These are phyloP conservation scores for Populus hybrid DNA, from an alignment of 441 rosid genomes.

Conservation along the genomic window DNA sequence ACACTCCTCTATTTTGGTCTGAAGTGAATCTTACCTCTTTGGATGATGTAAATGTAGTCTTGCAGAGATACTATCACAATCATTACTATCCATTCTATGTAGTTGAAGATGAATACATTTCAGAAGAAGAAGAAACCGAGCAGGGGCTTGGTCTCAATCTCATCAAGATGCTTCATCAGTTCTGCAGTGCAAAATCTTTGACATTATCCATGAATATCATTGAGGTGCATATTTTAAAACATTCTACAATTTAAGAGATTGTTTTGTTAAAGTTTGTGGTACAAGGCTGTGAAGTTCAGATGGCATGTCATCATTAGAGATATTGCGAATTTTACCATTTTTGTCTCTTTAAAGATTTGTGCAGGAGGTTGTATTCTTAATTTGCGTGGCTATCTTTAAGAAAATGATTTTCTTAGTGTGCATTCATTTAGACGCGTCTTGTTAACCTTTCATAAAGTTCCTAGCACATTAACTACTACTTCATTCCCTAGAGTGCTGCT, in stretches of 20 bases:
- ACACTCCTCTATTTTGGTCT: neutral
- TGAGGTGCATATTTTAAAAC: neutral
- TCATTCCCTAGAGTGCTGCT: too few relatives aligned
- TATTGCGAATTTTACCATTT: too few relatives aligned
- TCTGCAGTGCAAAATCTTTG: neutral
- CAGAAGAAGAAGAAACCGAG: neutral
- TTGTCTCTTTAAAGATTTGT: too few relatives aligned
- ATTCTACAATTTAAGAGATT: neutral
- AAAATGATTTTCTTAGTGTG: too few relatives aligned
- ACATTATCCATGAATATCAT: neutral
- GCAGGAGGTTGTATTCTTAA: too few relatives aligned
- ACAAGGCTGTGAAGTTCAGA: neutral
- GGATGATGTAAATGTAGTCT: neutral
- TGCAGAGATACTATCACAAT: too few relatives aligned
- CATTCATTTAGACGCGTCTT: too few relatives aligned
- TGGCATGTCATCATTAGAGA: too few relatives aligned
- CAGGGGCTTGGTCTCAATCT: neutral
- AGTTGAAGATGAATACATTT: neutral
- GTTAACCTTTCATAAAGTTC: too few relatives aligned
- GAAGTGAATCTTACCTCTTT: neutral
- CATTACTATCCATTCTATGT: too few relatives aligned
- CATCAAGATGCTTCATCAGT: neutral
- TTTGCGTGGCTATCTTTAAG: too few relatives aligned
- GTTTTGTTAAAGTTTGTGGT: neutral
- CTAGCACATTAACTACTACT: too few relatives aligned